Evolutionary conservation across 306 rosid species (phyloP).

Genomic region (Castanea sativa): DNA sequence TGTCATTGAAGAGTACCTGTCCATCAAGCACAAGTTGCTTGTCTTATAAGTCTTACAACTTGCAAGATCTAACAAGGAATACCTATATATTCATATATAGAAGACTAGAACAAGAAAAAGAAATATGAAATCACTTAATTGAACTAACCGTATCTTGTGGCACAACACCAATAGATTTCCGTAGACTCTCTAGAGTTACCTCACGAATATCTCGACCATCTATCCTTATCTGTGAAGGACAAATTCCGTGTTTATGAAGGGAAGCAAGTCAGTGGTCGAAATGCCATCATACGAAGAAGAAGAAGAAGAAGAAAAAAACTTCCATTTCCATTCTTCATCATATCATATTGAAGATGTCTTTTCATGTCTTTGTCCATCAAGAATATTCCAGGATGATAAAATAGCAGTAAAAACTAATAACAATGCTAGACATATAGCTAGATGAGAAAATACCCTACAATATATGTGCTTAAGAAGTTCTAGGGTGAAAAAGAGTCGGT

Average conservation of each 20-base stretch:
- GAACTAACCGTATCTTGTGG: slow-evolving; percentile 92
- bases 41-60: slow-evolving; percentile 13
- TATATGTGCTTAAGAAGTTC: slow-evolving; percentile 1
- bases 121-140: slow-evolving; percentile 4
- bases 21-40: slow-evolving; percentile 29
- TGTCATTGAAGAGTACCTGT: slow-evolving; percentile 95
- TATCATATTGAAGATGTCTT: neutral
- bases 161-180: slow-evolving; percentile 87
- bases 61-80: slow-evolving; percentile 16
- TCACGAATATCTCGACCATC: slow-evolving; percentile 85
- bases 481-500: neutral
- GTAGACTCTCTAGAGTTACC: slow-evolving; percentile 77
- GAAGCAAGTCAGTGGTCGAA: neutral
- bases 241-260: neutral
- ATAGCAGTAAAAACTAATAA: neutral
- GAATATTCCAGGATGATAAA: neutral
- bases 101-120: slow-evolving; percentile 9
- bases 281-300: neutral
- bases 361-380: neutral
- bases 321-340: neutral
- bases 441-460: neutral
- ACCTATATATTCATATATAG: neutral
- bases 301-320: too few species aligned
- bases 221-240: slow-evolving; percentile 61
- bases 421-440: neutral